Evolutionary conservation across 257 asterid species (phyloP), one percentile per base, ranked within the genome.

Genomic region (Nicotiana attenuata): DNA sequence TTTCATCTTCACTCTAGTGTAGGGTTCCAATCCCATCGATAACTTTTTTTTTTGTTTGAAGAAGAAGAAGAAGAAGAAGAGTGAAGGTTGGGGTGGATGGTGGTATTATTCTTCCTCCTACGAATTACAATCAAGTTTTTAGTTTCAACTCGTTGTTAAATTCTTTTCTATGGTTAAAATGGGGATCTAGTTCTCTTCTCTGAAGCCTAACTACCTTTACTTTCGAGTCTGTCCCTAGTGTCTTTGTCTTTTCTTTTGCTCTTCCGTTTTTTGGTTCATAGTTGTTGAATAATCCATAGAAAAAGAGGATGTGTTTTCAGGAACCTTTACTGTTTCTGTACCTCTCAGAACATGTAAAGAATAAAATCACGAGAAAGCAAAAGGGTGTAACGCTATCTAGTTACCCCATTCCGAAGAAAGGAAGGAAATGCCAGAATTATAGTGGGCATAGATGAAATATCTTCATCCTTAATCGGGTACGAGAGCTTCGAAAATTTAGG

Each of bases 341-440:
- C 68, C 31, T 45, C 20, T 13, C 22, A 73, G 56, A 71, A 22
- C 78, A 73, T 73, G 35, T n/a, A 47, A 47, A 31, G 78, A 47
- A 73, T 45, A 7, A 45, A 73, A 24, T 47, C 79, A 75, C 79
- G 61, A 26, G 61, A 73, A 73, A 73, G 78, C 16, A 73, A 45
- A 45, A 73, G 38, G 61, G 78, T 45, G 78, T 47, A 10, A 52
- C 19, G 56, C 56, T 52, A 13, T 11, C 47, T 3, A 52, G 13
- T 52, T 52, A 10, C 15, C 56, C 56, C 17, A 52, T 4, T 52
- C 17, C 17, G 17, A 3, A 14, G 15, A 10, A 3, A 52, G 16
- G 19, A 52, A 52, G 56, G 16, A 52, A 11, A 52, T 52, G 47
- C 7, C 47, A 41, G 47, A 41, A 41, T 8, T 41, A 3, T 7